phyloP scores from a whole-genome alignment of 164 flowering plant species.

The Liquidambar formosana region DNA sequence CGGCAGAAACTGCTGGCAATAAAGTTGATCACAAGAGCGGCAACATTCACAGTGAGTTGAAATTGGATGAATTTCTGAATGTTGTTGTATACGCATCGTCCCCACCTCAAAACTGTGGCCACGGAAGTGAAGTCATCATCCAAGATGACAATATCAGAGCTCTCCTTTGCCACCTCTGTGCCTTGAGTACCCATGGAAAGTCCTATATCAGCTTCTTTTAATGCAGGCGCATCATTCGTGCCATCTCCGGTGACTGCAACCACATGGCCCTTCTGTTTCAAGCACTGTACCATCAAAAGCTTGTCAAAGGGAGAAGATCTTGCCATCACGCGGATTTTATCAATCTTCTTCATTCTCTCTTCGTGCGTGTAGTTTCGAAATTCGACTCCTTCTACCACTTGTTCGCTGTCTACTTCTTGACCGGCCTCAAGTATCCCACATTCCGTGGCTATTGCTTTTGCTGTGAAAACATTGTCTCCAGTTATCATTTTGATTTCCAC shows the following conservation, averaged over 20 bases:
- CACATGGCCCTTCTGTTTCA: constrained; percentile 64
- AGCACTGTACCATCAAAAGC: constrained; percentile 68
- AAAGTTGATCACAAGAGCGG: constrained; percentile 67
- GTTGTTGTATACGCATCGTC: no score
- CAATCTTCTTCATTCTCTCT: constrained; percentile 52
- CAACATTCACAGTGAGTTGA: no score
- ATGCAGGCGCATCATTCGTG: constrained; percentile 78
- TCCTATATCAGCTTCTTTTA: constrained; percentile 78
- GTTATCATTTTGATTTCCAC: constrained; percentile 78
- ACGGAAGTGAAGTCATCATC: constrained; percentile 72
- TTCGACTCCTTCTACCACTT: constrained; percentile 61
- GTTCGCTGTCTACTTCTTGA: constrained; percentile 18
- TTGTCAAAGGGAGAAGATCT: constrained; percentile 78
- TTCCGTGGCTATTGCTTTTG: constrained; percentile 74
- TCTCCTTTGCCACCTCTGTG: no score
- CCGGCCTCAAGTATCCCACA: constrained; percentile 58
- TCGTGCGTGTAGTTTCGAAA: no score
- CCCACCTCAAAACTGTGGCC: no score
- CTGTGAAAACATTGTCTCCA: constrained; percentile 76
- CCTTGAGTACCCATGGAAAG: constrained; percentile 83
- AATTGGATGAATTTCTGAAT: no score
- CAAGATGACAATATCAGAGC: constrained; percentile 66
- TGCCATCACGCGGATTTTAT: constrained; percentile 53
- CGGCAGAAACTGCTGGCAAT: constrained; percentile 70
- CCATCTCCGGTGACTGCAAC: constrained; percentile 86